Evolutionary conservation across 1,284 basidiomycete species (phyloP).

Genomic region (Ceratobasidium sp.): DNA sequence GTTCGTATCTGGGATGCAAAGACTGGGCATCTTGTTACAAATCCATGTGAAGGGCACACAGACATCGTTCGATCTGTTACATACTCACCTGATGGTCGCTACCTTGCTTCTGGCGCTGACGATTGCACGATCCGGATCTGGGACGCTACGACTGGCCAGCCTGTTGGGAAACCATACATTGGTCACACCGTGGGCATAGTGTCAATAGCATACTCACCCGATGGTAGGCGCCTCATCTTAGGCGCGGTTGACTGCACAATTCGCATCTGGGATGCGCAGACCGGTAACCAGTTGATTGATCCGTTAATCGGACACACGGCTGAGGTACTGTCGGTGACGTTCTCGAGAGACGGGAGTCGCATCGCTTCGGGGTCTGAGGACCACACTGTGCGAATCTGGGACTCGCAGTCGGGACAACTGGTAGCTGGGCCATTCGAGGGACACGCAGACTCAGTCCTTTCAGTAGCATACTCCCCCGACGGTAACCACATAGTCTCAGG

Average conservation of each 20-base stretch:
- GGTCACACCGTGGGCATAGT: neutral
- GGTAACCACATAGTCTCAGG: too few species aligned
- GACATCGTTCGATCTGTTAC: neutral
- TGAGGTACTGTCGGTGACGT: too few species aligned
- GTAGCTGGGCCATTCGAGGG: too few species aligned
- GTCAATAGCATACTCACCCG: conserved; percentile 24
- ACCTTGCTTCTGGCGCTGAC: conserved; percentile 19
- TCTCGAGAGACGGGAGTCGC: too few species aligned
- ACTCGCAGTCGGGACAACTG: too few species aligned
- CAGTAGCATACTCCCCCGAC: too few species aligned
- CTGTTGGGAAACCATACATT: neutral
- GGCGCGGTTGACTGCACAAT: conserved; percentile 3
- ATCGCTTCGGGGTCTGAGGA: too few species aligned
- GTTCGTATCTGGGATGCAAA: neutral
- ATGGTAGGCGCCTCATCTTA: conserved; percentile 13
- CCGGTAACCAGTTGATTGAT: conserved; percentile 9
- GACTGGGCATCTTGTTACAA: neutral
- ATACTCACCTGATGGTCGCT: conserved; percentile 28
- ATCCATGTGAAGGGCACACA: neutral
- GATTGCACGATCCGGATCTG: conserved; percentile 33
- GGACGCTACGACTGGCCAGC: conserved; percentile 8
- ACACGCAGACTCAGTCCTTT: too few species aligned
- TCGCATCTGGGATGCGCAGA: conserved; percentile 20
- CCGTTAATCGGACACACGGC: too few species aligned
- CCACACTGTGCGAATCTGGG: too few species aligned